Percentiles rank a stretch among this genome's conserved stretches.
Evolutionary conservation across 139 green algal species (phyloP).

Genomic region (Pleodorina starrii): DNA sequence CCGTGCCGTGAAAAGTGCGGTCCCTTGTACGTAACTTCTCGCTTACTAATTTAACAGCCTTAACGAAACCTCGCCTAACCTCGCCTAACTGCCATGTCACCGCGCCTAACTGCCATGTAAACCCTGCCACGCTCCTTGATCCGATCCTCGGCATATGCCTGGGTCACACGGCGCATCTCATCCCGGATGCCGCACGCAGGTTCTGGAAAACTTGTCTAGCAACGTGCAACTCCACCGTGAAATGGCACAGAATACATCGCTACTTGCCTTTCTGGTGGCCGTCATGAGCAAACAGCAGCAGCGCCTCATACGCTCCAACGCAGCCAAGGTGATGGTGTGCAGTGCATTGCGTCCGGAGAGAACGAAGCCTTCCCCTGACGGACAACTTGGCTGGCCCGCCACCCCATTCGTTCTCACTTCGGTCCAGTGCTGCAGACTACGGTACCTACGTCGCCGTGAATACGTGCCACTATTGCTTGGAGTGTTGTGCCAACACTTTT

Average conservation of each 20-base stretch:
- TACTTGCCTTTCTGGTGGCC: background rate
- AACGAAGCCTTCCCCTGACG: background rate
- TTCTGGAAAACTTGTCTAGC: slow-evolving; percentile 29
- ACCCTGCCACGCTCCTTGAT: background rate
- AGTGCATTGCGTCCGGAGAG: background rate
- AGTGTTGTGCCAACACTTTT: background rate
- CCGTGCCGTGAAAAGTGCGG: background rate
- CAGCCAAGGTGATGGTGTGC: slow-evolving; percentile 1
- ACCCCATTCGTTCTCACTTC: background rate
- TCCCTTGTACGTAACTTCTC: background rate
- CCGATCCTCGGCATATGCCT: background rate
- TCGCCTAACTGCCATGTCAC: background rate
- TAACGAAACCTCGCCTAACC: background rate
- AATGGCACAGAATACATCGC: background rate
- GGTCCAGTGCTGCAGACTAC: background rate
- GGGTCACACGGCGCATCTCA: background rate
- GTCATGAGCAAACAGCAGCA: background rate
- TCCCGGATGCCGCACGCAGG: background rate
- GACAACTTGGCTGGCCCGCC: background rate
- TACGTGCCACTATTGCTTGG: background rate
- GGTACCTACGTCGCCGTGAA: background rate
- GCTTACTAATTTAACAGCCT: background rate
- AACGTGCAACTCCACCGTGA: slow-evolving; percentile 5
- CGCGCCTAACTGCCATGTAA: background rate
- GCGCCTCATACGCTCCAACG: background rate